phyloP scores from a whole-genome alignment of 1,284 basidiomycete species.

The Boletellus sp. region DNA sequence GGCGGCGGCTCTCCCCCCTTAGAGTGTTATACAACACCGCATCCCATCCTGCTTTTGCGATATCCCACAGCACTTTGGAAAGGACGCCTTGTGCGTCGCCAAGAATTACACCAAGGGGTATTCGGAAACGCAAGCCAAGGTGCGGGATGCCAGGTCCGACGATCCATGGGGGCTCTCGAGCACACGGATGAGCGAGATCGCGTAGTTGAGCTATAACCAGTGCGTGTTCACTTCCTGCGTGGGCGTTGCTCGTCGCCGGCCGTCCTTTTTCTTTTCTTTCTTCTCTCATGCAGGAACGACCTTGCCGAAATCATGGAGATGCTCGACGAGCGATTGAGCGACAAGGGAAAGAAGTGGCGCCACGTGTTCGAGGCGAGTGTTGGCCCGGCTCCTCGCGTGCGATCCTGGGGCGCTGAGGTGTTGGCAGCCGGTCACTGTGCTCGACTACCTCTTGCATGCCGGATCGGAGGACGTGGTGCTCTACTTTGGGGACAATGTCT shows the following conservation, averaged over 20 bases:
- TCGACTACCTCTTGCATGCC: conserved; percentile 95
- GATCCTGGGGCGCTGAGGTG: conserved; percentile 9
- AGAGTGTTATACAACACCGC: no score
- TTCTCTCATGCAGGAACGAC: conserved; percentile 63
- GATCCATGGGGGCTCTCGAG: conserved; percentile 99
- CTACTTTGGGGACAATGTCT: conserved; percentile 97
- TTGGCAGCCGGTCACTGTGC: conserved; percentile 83
- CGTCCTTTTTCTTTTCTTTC: no score
- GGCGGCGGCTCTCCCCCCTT: no score
- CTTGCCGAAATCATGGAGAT: conserved; percentile 99
- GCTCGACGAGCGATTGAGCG: conserved; percentile 97
- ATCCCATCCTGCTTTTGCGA: conserved; percentile 8
- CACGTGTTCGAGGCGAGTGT: conserved; percentile 92
- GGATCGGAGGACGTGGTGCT: conserved; percentile 98
- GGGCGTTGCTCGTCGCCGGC: no score
- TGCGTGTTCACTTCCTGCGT: conserved; percentile 52
- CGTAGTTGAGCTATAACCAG: conserved; percentile 98
- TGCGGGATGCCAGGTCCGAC: conserved; percentile 99
- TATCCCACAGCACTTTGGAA: conserved; percentile 68
- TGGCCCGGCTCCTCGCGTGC: not conserved
- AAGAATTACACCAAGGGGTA: conserved; percentile 97
- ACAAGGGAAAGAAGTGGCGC: conserved; percentile 99
- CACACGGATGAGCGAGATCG: conserved; percentile 98
- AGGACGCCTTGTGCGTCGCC: conserved; percentile 79
- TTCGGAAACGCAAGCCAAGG: conserved; percentile 91